Percentiles rank a stretch among this genome's conserved stretches.
Evolutionary conservation across 179 eudicot species (phyloP).

Genomic region (Beta lomatogona): DNA sequence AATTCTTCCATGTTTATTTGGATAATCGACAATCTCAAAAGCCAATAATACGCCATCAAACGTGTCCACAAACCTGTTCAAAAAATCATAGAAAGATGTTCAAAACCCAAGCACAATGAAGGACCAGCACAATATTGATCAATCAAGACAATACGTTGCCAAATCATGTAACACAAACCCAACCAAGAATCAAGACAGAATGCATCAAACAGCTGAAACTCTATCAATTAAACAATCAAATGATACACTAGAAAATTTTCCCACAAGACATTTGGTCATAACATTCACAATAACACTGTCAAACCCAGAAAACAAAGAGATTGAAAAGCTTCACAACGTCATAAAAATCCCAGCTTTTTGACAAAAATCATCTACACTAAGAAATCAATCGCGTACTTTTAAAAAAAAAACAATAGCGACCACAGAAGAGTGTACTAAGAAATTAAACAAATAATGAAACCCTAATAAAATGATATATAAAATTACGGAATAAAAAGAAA

Average conservation of each 20-base stretch:
- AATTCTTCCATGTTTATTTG: constrained; percentile 49
- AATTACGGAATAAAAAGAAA: not conserved
- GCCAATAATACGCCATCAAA: constrained; percentile 87
- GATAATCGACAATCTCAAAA: constrained; percentile 47
- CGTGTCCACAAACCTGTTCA: constrained; percentile 63
- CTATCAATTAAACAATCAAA: not conserved
- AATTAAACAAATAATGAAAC: not conserved
- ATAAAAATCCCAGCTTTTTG: too few species aligned
- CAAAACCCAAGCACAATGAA: not conserved
- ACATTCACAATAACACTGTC: not conserved
- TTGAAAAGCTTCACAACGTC: too few species aligned
- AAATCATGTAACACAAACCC: not conserved
- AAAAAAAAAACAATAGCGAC: not conserved
- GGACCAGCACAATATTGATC: not conserved
- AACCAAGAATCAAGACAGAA: not conserved
- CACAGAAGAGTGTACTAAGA: not conserved
- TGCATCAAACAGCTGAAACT: not conserved
- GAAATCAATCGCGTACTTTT: not conserved
- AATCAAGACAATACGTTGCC: not conserved
- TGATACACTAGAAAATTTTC: not conserved
- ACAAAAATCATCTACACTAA: not conserved
- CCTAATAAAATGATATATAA: not conserved
- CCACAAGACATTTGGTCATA: not conserved
- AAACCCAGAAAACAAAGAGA: not conserved
- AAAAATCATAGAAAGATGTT: not conserved